Conservation (phyloP, 129 eudicot genomes). For the Cynara cardunculus region DNA sequence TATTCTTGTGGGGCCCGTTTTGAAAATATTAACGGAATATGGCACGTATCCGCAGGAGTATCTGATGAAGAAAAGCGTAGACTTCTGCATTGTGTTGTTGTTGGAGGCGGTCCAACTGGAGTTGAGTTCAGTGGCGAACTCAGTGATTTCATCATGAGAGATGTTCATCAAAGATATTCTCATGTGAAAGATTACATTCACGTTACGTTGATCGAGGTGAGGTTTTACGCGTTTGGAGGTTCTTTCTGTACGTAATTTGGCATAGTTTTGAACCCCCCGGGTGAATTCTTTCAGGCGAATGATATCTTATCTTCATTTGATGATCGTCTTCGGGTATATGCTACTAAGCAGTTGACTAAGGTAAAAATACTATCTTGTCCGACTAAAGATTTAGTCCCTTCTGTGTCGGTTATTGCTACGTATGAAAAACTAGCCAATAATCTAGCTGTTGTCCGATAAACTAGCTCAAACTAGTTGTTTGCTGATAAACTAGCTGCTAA, state of each 20-base stretch:
- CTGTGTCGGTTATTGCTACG: no score
- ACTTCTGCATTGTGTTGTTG: constrained; percentile 92
- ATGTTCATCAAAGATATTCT: constrained; percentile 80
- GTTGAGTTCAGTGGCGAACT: constrained; percentile 98
- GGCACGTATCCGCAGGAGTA: constrained; percentile 43
- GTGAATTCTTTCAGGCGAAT: constrained; percentile 59
- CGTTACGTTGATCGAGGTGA: constrained; percentile 94
- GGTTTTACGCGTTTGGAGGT: constrained; percentile 12
- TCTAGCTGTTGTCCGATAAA: no score
- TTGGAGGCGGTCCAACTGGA: constrained; percentile 99
- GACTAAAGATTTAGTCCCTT: not conserved
- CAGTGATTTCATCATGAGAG: constrained; percentile 88
- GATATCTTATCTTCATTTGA: constrained; percentile 93
- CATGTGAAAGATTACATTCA: constrained; percentile 89
- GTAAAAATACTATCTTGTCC: constrained; percentile 37
- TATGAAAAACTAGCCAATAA: no score
- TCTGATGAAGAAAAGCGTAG: constrained; percentile 84
- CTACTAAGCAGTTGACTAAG: constrained; percentile 77
- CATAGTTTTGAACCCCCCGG: not conserved
- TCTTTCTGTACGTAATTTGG: not conserved
- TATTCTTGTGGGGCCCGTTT: not conserved
- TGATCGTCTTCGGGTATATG: constrained; percentile 86
- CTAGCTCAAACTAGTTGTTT: not conserved
- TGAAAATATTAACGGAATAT: not conserved
- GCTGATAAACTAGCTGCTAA: not conserved